A percentile compares a stretch with the other conserved stretches of the same genome.
Conservation (phyloP, 1,284 basidiomycete genomes). For the Pulchroboletus neoregius region DNA sequence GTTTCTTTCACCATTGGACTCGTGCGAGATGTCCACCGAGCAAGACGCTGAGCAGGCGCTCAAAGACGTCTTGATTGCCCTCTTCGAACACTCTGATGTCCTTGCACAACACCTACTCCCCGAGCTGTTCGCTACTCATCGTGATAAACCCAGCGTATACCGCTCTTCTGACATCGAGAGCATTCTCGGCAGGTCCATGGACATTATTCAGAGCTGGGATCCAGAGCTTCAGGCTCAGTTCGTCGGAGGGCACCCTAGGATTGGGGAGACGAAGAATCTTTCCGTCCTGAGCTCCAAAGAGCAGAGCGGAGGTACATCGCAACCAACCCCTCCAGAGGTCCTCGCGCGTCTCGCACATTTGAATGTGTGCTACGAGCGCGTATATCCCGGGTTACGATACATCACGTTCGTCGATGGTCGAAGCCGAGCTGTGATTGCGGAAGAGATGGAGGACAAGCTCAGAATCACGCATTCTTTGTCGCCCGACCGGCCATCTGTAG, state of each 20-base stretch:
- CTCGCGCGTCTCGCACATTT: conserved; percentile 60
- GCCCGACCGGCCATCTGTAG: conserved; percentile 39
- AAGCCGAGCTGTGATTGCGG: conserved; percentile 63
- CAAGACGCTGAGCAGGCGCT: conserved; percentile 35
- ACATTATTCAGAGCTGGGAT: conserved; percentile 55
- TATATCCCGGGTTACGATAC: conserved; percentile 74
- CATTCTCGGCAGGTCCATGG: conserved; percentile 60
- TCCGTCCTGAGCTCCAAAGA: conserved; percentile 74
- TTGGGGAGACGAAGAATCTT: conserved; percentile 75
- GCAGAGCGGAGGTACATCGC: conserved; percentile 50
- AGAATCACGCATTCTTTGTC: conserved; percentile 48
- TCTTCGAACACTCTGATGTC: conserved; percentile 71
- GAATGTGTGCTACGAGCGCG: conserved; percentile 72
- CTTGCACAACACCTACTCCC: conserved; percentile 57
- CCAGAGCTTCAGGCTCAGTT: conserved; percentile 60
- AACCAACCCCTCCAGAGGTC: conserved; percentile 60
- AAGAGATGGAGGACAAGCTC: conserved; percentile 74
- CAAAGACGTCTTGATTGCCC: conserved; percentile 41
- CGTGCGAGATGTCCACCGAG: conserved; percentile 16
- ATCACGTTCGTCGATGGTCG: conserved; percentile 92
- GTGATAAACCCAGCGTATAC: conserved; percentile 2
- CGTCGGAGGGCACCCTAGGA: conserved; percentile 81
- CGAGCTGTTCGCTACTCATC: conserved; percentile 37
- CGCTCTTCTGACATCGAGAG: conserved; percentile 34
- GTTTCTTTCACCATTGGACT: neutral